Evolutionary conservation across 805 yeast species (phyloP).

Genomic region (Nakazawaea peltata): DNA sequence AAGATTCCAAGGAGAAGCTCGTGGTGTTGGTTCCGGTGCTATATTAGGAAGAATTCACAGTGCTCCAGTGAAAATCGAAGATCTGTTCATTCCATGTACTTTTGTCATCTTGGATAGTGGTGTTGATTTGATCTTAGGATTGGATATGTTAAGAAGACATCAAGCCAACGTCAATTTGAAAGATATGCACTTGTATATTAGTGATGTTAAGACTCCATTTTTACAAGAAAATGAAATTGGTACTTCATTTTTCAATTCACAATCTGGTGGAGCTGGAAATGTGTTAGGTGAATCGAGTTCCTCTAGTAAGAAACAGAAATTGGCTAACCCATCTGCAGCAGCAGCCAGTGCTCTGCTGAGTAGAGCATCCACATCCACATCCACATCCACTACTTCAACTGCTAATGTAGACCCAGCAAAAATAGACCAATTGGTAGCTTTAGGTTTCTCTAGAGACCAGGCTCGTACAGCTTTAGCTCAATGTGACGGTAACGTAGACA

Average conservation of each 20-base stretch:
- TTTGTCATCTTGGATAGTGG: slow-evolving; percentile 65
- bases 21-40: slow-evolving; percentile 81
- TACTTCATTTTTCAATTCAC: slow-evolving; percentile 17
- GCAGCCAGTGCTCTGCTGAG: slow-evolving; percentile 2
- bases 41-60: slow-evolving; percentile 83
- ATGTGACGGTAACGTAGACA: slow-evolving; percentile 72
- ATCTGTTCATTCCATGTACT: slow-evolving; percentile 53
- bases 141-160: slow-evolving; percentile 87
- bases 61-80: slow-evolving; percentile 76
- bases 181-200: slow-evolving; percentile 56
- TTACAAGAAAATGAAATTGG: slow-evolving; percentile 68
- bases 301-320: slow-evolving; percentile 11
- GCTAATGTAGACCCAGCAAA: slow-evolving; percentile 18
- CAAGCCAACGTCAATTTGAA: slow-evolving; percentile 75
- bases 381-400: slow-evolving; percentile 11
- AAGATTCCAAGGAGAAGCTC: slow-evolving; percentile 74
- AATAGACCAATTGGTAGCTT: slow-evolving; percentile 38
- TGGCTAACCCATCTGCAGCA: slow-evolving; percentile 7
- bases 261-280: slow-evolving; percentile 1
- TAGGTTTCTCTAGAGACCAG: slow-evolving; percentile 66
- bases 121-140: slow-evolving; percentile 74
- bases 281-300: slow-evolving; percentile 6
- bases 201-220: slow-evolving; percentile 66
- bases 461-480: slow-evolving; percentile 57
- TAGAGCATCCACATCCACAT: slow-evolving; percentile 10